These are phyloP conservation scores for Anaeramoeba flamelloides DNA, from an alignment of 78 protist species.

Conservation along the genomic window DNA sequence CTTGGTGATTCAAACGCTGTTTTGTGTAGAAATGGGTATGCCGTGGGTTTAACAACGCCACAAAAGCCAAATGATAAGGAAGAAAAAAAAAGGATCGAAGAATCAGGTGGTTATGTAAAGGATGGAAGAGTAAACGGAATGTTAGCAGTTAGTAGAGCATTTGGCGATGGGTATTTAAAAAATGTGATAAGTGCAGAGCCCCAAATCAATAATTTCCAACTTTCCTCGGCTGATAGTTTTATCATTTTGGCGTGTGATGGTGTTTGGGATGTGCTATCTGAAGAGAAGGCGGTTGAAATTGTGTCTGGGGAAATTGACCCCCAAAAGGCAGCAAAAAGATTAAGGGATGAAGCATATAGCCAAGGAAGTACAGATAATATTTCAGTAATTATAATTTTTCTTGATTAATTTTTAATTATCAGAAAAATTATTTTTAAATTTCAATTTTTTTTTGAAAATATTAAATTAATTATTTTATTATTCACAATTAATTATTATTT, in stretches of 20 bases:
- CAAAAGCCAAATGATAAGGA: conserved; percentile 22
- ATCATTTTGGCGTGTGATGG: conserved; percentile 72
- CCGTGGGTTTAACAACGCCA: conserved; percentile 6
- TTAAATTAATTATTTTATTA: too few relatives aligned
- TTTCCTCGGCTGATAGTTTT: conserved; percentile 28
- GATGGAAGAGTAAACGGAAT: conserved; percentile 42
- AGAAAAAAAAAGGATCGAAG: conserved; percentile 23
- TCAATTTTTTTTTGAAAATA: too few relatives aligned
- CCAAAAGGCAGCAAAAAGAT: conserved; percentile 34
- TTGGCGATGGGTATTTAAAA: conserved; percentile 47
- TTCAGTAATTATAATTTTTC: conserved; percentile 8
- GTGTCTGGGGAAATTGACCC: conserved; percentile 38
- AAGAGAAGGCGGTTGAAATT: conserved; percentile 40
- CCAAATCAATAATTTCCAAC: conserved; percentile 33
- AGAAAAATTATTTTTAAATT: too few relatives aligned
- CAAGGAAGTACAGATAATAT: conserved; percentile 53
- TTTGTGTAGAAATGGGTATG: neutral
- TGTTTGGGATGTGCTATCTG: conserved; percentile 66
- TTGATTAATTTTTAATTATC: too few relatives aligned
- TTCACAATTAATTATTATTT: too few relatives aligned
- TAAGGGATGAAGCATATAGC: conserved; percentile 39
- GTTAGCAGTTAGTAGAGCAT: conserved; percentile 43
- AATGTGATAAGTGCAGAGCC: conserved; percentile 44
- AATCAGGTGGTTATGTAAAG: conserved; percentile 35
- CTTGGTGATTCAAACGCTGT: conserved; percentile 69